phyloP scores from a whole-genome alignment of 176 grass and related monocot genomes.

The Tuctoria greenei region DNA sequence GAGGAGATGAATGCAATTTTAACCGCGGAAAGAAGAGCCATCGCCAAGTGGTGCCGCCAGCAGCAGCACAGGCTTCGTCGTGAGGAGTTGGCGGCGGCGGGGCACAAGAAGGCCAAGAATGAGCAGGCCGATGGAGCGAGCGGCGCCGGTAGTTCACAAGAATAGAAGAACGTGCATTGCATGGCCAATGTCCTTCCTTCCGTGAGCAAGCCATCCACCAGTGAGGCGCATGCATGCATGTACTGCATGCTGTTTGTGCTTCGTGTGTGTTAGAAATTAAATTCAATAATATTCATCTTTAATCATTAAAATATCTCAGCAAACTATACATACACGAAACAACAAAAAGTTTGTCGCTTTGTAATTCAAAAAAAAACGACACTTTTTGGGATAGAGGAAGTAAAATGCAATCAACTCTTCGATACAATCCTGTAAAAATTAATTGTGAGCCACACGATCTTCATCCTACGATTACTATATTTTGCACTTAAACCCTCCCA shows the following conservation, averaged over 20 bases:
- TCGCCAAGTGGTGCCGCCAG: neutral
- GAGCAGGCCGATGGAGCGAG: neutral
- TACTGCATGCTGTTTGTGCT: neutral
- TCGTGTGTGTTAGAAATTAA: too few species aligned
- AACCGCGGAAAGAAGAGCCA: neutral
- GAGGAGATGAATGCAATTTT: neutral
- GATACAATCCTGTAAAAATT: too few species aligned
- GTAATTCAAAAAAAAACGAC: too few species aligned
- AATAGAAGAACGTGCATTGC: neutral
- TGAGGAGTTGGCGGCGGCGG: neutral
- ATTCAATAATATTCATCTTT: too few species aligned
- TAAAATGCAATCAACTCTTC: too few species aligned
- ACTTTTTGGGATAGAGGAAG: too few species aligned
- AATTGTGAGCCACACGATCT: too few species aligned
- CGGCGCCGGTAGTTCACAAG: neutral
- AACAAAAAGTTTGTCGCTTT: too few species aligned
- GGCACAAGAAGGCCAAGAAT: neutral
- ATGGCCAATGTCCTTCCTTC: neutral
- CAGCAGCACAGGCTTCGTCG: neutral
- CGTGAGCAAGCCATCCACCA: neutral
- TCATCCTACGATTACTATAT: too few species aligned
- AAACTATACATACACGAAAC: too few species aligned
- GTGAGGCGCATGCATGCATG: neutral
- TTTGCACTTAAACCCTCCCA: too few species aligned
- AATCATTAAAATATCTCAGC: too few species aligned